A percentile compares a stretch with the other conserved stretches of the same genome.
Evolutionary conservation across 768 basidiomycete genomes (phyloP).

Genomic region (Strobilomyces dryophilus): DNA sequence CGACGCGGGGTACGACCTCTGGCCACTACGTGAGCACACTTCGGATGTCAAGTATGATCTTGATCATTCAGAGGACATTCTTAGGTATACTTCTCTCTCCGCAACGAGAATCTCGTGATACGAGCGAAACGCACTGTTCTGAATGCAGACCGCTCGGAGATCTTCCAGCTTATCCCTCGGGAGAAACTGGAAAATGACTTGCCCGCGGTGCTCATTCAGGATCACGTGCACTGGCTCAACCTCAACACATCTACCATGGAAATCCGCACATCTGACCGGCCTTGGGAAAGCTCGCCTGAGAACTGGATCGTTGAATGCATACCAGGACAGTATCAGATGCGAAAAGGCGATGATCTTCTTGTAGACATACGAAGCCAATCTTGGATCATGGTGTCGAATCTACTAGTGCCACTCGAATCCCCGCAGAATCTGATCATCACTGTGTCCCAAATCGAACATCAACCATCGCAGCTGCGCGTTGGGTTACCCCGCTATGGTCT

Average conservation of each 20-base stretch:
- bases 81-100: slow-evolving; percentile 1
- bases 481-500: not conserved
- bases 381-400: not conserved
- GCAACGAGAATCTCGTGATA: slow-evolving; percentile 5
- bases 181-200: slow-evolving; percentile 14
- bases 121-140: not conserved
- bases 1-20: too few species aligned
- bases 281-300: not conserved
- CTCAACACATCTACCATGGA: not conserved
- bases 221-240: not conserved
- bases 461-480: not conserved
- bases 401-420: not conserved
- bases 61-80: not conserved
- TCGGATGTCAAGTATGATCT: too few species aligned
- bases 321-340: not conserved
- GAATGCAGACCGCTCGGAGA: not conserved
- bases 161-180: slow-evolving; percentile 19
- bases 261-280: not conserved
- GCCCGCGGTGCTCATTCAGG: slow-evolving; percentile 1
- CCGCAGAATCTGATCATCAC: not conserved
- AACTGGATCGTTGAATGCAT: not conserved
- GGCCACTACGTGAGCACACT: too few species aligned
- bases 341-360: not conserved
- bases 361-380: not conserved
- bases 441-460: not conserved